Evolutionary conservation across 257 asterid species (phyloP).

Genomic region (Cynanchum wilfordii): DNA sequence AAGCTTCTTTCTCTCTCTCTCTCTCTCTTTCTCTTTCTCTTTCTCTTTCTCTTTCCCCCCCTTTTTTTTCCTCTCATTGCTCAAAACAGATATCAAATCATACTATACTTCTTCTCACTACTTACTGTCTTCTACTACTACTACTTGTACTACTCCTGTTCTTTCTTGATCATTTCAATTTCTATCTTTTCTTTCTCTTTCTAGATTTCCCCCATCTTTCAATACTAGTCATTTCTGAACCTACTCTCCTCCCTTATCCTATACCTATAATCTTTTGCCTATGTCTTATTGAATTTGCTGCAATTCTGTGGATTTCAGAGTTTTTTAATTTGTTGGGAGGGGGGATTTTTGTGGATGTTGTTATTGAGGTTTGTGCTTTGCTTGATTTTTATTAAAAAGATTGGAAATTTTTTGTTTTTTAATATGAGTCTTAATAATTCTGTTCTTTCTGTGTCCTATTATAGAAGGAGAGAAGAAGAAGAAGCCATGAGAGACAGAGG

Average conservation of each 20-base stretch:
- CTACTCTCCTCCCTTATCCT: background rate
- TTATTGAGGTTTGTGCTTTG: background rate
- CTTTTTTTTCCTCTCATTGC: slow-evolving; percentile 20
- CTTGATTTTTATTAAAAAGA: background rate
- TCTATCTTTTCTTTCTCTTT: slow-evolving; percentile 13
- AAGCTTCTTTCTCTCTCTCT: slow-evolving; percentile 38
- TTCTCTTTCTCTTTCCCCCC: too few species aligned
- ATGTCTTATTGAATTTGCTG: slow-evolving; percentile 7
- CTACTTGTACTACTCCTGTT: background rate
- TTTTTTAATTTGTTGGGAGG: too few species aligned
- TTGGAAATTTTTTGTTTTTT: background rate
- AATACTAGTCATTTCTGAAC: slow-evolving; percentile 12
- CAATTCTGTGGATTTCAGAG: slow-evolving; percentile 15
- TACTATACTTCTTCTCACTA: background rate
- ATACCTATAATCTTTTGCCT: slow-evolving; percentile 14
- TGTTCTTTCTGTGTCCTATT: background rate
- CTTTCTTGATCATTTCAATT: slow-evolving; percentile 13
- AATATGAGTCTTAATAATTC: slow-evolving; percentile 1
- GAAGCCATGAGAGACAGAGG: slow-evolving; percentile 63
- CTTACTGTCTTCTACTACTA: background rate
- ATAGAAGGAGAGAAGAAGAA: background rate
- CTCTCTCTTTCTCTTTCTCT: too few species aligned
- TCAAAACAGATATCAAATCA: slow-evolving; percentile 12
- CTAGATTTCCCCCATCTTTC: slow-evolving; percentile 1
- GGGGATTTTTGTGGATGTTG: background rate